Evolutionary conservation across 495 filamentous ascomycete genomes (phyloP), one percentile per base, ranked within the genome.

Genomic region (Penicillium chermesinum): DNA sequence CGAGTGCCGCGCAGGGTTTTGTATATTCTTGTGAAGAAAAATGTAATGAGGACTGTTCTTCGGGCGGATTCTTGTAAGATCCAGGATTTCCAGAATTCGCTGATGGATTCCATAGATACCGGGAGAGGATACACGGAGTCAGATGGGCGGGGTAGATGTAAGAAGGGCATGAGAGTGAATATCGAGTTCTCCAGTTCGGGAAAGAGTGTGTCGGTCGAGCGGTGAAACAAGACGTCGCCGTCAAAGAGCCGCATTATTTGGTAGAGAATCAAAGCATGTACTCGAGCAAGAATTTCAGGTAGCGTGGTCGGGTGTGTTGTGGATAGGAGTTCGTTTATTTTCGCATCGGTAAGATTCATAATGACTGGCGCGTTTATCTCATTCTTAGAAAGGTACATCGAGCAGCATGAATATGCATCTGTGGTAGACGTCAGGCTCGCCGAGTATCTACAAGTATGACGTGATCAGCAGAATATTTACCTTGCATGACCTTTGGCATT

Each of bases 181-280:
- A 64, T 58, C 0, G 60, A 47, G 14, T 51, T 50, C 42, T 62
- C 54, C 9, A 82, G 61, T 15, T 67, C 66, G 0, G 69, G 58
- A 14, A 77, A 73, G 14, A 71, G 54, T 15, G 54, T 38, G 44
- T 80, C 77, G 15, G 76, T 72, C 17, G 70, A 54, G 1, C 67
- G 63, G 6, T 72, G 68, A 38, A 71, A 67, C 25, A 72, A 66
- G 39, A 81, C 70, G 53, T 81, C 74, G 20, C 74, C 76, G 53
- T 82, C 78, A 50, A 81, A 80, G 14, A 85, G 63, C 9, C 73
- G 67, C 49, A 83, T 77, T 38, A 81, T 69, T 46, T 61, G 52
- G 38, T 66, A 57, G 34, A 67, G 25, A 49, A 73, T 50, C 45
- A 74, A 43, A 48, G 70, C 52, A 25, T 71, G 62, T 16, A 63